phyloP scores from a whole-genome alignment of 148 eudicot species.

The Bassia scoparia region DNA sequence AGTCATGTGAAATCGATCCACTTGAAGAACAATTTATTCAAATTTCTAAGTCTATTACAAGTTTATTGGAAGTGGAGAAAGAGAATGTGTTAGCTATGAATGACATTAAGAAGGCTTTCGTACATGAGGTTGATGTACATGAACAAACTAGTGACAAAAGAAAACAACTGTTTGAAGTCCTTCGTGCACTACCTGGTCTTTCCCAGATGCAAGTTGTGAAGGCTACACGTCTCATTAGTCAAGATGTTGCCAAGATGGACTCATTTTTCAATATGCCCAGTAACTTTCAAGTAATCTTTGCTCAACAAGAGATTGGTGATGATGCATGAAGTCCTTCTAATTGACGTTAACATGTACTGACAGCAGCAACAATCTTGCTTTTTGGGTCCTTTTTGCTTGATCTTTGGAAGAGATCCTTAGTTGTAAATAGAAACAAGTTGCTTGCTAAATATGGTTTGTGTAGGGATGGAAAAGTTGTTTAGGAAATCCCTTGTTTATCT shows the following conservation, averaged over 20 bases:
- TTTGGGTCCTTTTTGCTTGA: too few species aligned
- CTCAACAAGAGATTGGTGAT: conserved; percentile 23
- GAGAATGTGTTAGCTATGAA: conserved; percentile 3
- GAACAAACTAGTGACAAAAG: background rate
- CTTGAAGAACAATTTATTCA: background rate
- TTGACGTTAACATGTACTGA: background rate
- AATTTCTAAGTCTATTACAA: conserved; percentile 2
- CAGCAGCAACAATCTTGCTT: background rate
- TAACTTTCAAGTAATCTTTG: conserved; percentile 4
- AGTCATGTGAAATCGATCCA: background rate
- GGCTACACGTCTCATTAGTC: conserved; percentile 7
- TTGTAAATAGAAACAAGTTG: too few species aligned
- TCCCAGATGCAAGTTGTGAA: background rate
- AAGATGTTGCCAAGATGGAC: conserved; percentile 2
- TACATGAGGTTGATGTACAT: conserved; percentile 11
- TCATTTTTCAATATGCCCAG: background rate
- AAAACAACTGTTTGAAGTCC: background rate
- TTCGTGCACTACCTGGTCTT: background rate
- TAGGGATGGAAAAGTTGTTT: too few species aligned
- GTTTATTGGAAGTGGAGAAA: conserved; percentile 6
- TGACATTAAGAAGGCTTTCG: background rate
- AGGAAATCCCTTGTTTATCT: too few species aligned
- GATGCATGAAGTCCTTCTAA: background rate
- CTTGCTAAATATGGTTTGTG: too few species aligned
- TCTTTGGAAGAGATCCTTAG: too few species aligned